A percentile compares a stretch with the other conserved stretches of the same genome.
Evolutionary conservation across 306 rosid genomes (phyloP).

Genomic region (Dryas drummondii): DNA sequence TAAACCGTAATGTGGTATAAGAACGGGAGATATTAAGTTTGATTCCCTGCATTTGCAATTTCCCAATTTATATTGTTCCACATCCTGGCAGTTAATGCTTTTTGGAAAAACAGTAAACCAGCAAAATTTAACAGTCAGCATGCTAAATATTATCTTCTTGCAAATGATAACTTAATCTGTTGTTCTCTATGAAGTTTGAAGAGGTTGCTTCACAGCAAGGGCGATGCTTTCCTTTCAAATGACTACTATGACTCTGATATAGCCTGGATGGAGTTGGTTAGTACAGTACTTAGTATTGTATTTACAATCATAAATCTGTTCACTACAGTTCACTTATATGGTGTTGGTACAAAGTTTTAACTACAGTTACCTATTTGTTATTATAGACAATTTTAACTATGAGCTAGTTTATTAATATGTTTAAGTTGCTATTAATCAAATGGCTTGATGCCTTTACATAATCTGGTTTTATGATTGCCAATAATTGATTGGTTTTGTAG

Average conservation of each 20-base stretch:
- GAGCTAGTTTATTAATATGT: neutral
- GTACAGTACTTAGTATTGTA: slow-evolving; percentile 32
- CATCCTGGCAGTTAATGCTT: neutral
- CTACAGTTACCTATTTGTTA: neutral
- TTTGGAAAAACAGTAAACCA: neutral
- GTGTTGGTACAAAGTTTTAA: neutral
- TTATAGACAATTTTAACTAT: neutral
- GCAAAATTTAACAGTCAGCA: neutral
- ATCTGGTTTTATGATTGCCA: neutral
- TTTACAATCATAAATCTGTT: neutral
- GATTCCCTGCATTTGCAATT: slow-evolving; percentile 4
- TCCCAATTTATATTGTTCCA: neutral
- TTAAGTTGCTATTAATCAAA: neutral
- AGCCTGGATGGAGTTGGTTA: slow-evolving; percentile 95
- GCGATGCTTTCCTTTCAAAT: slow-evolving; percentile 86
- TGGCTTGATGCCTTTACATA: neutral
- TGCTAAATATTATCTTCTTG: slow-evolving; percentile 9
- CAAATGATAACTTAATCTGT: slow-evolving; percentile 23
- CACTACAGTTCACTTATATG: neutral
- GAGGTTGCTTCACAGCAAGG: slow-evolving; percentile 86
- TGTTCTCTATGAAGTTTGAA: slow-evolving; percentile 62
- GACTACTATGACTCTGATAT: slow-evolving; percentile 87
- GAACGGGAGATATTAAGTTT: neutral
- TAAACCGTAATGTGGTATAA: neutral
- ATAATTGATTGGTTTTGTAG: neutral